Base-by-base conservation (phyloP, 2,329 filamentous ascomycete species). In the Xylariomycetidae sp. region DNA sequence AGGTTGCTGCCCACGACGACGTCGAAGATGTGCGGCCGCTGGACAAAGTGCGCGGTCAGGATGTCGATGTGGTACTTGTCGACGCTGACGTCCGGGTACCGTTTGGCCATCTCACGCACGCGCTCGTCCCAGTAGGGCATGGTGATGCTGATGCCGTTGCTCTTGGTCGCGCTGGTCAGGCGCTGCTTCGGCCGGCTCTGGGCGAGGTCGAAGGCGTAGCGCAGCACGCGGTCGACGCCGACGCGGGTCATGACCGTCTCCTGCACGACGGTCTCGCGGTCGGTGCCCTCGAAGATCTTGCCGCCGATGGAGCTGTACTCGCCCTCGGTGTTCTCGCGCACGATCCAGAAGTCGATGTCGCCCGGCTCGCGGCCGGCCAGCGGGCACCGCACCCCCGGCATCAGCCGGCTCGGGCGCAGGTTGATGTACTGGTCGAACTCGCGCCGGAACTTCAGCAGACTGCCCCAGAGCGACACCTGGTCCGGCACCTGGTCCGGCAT, bases 401-500 rank as follows among this genome's bases (percentile, higher is more conserved):
- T 68, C 19, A 80, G 65, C 9, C 72, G 70, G 2, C 75, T 79
- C 0, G 79, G 81, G 1, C 80, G 69, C 0, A 84, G 68, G 42
- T 83, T 85, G 43, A 81, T 71, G 47, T 82, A 84, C 48, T 83
- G 78, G 40, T 82, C 78, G 28, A 84, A 67, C 23, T 75, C 68
- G 32, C 81, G 76, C 23, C 80, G 72, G 47, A 85, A 82, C 13
- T 76, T 76, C 6, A 85, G 62, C 27, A 82, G 72, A 19, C 81
- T 68, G 6, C 71, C 70, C 80, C 80, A 84, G 2, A 85, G 70
- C 0, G 74, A 75, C 37, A 82, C 72, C 41, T 83, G 73, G 43
- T 84, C 79, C 1, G 79, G 78, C 0, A 83, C 76, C 9, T 53
- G 43, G 29, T 60, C 56, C 0, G 65, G 64, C 57, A 66, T 59